Percentiles rank a stretch among this genome's conserved stretches.
phyloP scores from a whole-genome alignment of 257 asterid species.

The Cynanchum wilfordii region DNA sequence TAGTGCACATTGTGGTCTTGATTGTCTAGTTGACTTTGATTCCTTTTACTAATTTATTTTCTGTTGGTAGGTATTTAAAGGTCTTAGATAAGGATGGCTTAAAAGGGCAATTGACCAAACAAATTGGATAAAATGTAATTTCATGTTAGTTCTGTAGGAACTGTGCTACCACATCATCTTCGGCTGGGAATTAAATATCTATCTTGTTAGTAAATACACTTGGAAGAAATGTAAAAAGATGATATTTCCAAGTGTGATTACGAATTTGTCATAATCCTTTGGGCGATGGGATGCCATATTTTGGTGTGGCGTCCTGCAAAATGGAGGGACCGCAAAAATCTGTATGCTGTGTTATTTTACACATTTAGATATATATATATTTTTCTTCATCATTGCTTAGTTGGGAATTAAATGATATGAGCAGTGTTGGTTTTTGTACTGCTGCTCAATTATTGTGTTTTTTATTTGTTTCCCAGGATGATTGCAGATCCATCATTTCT shows the following conservation, averaged over 20 bases:
- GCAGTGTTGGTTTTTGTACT: background rate
- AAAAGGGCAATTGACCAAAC: background rate
- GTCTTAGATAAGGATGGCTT: background rate
- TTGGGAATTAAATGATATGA: conserved; percentile 1
- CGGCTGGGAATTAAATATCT: background rate
- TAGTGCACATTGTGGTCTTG: background rate
- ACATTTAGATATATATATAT: background rate
- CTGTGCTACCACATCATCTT: background rate
- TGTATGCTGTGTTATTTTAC: background rate
- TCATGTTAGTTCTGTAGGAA: background rate
- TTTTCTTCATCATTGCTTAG: background rate
- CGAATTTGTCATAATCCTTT: background rate
- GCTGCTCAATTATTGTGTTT: conserved; percentile 9
- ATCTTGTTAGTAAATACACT: background rate
- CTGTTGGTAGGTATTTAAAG: background rate
- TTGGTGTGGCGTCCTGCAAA: background rate
- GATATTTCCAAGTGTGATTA: background rate
- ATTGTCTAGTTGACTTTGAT: background rate
- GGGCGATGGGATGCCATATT: background rate
- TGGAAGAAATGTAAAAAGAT: no score
- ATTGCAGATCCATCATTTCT: conserved; percentile 96
- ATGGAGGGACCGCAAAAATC: background rate
- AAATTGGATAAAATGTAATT: background rate
- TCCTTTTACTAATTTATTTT: background rate
- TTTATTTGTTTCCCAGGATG: conserved; percentile 55